phyloP scores from a whole-genome alignment of 257 asterid genomes.

The Rauvolfia tetraphylla region DNA sequence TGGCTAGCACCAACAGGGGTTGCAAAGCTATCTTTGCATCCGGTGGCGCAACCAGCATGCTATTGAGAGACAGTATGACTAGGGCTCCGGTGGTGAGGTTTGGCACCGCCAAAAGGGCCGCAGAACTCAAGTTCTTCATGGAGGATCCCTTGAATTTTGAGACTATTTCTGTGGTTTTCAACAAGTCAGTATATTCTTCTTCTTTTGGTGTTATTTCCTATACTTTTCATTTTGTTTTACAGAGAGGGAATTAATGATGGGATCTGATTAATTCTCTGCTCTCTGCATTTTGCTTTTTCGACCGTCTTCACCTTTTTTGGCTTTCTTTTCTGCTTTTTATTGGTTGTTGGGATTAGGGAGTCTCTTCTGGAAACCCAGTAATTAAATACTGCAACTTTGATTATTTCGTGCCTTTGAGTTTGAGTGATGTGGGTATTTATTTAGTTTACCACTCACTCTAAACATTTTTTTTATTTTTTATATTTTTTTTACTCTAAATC shows the following conservation, averaged over 20 bases:
- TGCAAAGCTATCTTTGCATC: constrained; percentile 49
- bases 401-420: background rate
- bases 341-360: background rate
- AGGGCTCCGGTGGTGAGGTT: constrained; percentile 63
- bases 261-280: too few species aligned
- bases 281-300: background rate
- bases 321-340: background rate
- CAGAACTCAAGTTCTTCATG: constrained; percentile 46
- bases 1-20: constrained; percentile 65
- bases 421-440: too few species aligned
- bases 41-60: constrained; percentile 45
- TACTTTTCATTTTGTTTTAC: background rate
- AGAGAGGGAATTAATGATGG: background rate
- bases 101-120: constrained; percentile 44
- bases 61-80: constrained; percentile 53
- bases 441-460: too few species aligned
- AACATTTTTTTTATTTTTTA: too few species aligned
- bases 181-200: constrained; percentile 33
- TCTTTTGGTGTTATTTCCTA: background rate
- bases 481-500: too few species aligned
- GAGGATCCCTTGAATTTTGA: constrained; percentile 47
- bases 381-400: background rate
- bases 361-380: background rate
- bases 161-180: constrained; percentile 43
- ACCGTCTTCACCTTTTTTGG: background rate